Conservation (phyloP, 352 stramenopile species). For the Phytophthora cryptogea region DNA sequence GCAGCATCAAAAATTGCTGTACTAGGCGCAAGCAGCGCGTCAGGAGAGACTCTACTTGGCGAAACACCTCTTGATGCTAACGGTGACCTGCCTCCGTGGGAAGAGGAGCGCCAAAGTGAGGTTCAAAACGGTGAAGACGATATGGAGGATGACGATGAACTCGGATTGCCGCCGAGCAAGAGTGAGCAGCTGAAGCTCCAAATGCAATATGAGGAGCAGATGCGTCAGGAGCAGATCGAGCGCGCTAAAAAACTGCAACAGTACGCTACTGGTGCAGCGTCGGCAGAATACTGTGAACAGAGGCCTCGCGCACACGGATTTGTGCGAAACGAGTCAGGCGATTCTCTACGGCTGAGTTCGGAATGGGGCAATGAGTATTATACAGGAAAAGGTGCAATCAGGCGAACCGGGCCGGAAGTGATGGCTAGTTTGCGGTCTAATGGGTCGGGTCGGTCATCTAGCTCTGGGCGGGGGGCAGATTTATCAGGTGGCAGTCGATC, state of each 20-base stretch:
- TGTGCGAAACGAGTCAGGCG: constrained; percentile 29
- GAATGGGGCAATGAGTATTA: constrained; percentile 46
- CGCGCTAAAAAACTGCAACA: constrained; percentile 30
- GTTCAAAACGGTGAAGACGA: constrained; percentile 21
- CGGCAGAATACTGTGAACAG: constrained; percentile 8
- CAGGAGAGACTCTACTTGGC: constrained; percentile 26
- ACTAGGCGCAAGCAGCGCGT: constrained; percentile 15
- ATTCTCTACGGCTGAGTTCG: constrained; percentile 47
- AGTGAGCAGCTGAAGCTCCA: constrained; percentile 35
- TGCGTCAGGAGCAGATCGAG: constrained; percentile 31
- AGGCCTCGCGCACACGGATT: constrained; percentile 26
- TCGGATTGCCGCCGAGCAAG: constrained; percentile 37
- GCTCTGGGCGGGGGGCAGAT: constrained; percentile 19
- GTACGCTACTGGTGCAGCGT: constrained; percentile 4
- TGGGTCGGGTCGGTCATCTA: constrained; percentile 21
- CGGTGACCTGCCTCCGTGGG: constrained; percentile 18
- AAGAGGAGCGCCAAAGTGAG: constrained; percentile 17
- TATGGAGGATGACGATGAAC: constrained; percentile 35
- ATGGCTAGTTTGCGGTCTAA: constrained; percentile 29
- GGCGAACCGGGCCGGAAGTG: constrained; percentile 1
- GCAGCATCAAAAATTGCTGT: neutral
- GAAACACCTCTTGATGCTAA: constrained; percentile 14
- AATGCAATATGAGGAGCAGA: constrained; percentile 25
- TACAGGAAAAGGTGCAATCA: constrained; percentile 2
- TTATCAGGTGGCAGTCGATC: constrained; percentile 35